These are phyloP conservation scores for Arachis monticola DNA, from an alignment of 331 rosid species.

Conservation along the genomic window DNA sequence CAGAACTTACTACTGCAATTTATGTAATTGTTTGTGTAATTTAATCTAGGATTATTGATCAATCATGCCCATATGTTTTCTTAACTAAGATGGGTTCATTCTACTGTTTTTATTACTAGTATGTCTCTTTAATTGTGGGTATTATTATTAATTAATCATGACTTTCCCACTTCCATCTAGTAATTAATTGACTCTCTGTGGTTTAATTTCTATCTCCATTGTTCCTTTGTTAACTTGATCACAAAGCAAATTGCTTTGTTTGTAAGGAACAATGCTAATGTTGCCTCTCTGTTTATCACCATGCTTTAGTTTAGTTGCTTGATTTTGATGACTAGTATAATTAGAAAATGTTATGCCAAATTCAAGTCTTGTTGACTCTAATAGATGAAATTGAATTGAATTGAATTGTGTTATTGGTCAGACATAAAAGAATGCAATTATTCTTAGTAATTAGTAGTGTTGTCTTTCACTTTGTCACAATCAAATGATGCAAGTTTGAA, in stretches of 20 bases:
- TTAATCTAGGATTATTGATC: constrained; percentile 58
- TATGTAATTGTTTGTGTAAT: constrained; percentile 54
- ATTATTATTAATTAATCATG: constrained; percentile 33
- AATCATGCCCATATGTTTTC: constrained; percentile 54
- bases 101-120: constrained; percentile 48
- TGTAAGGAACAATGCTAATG: constrained; percentile 39
- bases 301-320: constrained; percentile 18
- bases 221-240: constrained; percentile 51
- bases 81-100: constrained; percentile 56
- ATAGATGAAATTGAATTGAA: too few species aligned
- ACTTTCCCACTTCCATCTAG: constrained; percentile 29
- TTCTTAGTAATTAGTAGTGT: background rate
- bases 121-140: constrained; percentile 44
- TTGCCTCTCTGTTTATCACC: background rate
- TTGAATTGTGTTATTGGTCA: too few species aligned
- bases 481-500: background rate
- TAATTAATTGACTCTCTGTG: background rate
- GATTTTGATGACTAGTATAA: background rate
- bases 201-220: constrained; percentile 24
- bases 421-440: too few species aligned
- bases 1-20: constrained; percentile 56
- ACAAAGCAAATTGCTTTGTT: constrained; percentile 47
- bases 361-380: background rate
- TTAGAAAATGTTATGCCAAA: background rate
- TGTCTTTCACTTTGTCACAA: background rate